Base-by-base conservation (phyloP, 257 asterid species). In the Penstemon barbatus region DNA sequence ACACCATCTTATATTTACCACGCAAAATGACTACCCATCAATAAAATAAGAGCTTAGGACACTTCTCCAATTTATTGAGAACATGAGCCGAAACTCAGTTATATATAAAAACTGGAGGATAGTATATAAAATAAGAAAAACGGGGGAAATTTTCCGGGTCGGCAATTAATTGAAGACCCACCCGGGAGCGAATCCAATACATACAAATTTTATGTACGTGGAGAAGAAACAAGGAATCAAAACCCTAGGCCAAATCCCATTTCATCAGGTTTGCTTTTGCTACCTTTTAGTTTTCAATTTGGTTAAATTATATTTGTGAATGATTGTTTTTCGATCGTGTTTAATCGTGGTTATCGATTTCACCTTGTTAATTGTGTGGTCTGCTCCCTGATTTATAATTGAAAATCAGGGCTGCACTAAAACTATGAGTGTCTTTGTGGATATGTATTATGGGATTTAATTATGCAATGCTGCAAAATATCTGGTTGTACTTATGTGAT, bases 231-330 rank as follows among this genome's bases (percentile, higher is more conserved):
- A 60, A 51, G 68, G 61, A 67, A 69, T 72, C 80, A 76, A 77
- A 77, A 78, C 82, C 78, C 77, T 74, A 77, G 78, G 62, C 61
- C 46, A 53, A 77, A 68, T 71, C 70, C 71, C 67, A 68, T 64
- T 66, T 37, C 12, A 51, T 55, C 70, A 70, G 82, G 88, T 77
- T 77, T n/a, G 71, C 40, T 74, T 61, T 62, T 63, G 71, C 57
- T 63, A 64, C 77, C 60, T 54, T 10, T 70, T 25, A 53, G 25
- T 65, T 67, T 11, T 45, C 6, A 66, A 39, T 70, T 57, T 25
- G n/a, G 61, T 68, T 68, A 12, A 39, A 6, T 61, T 71, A 44
- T 43, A 4, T 11, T 69, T 58, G 4, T 60, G 69, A 58, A 37
- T 12, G 36, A 60, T 58, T 61, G 13, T 60, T 25, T 7, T 36